Evolutionary conservation across 2,329 filamentous ascomycete genomes (phyloP), one percentile per base, ranked within the genome.

Genomic region (Penicillium thymicola): DNA sequence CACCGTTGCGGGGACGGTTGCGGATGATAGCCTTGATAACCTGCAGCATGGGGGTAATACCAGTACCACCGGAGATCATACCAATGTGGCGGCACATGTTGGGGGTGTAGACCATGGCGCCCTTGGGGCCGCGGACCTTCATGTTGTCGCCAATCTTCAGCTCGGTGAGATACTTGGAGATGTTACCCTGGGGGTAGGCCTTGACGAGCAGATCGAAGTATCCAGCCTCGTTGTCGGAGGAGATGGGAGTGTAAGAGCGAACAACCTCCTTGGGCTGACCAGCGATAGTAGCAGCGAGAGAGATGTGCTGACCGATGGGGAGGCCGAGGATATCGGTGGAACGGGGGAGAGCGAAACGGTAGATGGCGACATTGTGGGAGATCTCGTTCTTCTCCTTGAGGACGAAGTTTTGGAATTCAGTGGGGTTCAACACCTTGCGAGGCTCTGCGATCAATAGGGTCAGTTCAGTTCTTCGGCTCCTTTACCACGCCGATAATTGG

Each of bases 291-390:
- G 92, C 93, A 65, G 89, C 90, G 72, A 99, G 91, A 61, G 93
- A 97, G 78, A 99, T 97, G 82, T 99, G 94, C 81, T 99, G 94
- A 72, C 94, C 94, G 79, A 97, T 97, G 65, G 94, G 93, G 42
- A 97, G 89, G 71, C 94, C 94, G 70, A 97, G 90, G 74, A 97
- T 91, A 65, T 89, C 85, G 67, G 81, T 88, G 40, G 87, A 79
- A 50, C 82, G 82, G 55, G 92, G 92, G 40, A 99, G 89, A 63
- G 84, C 83, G 80, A 97, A 97, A 71, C 94, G 92, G 82, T 97
- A 99, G 80, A 99, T 96, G 76, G 93, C 92, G 59, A 96, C 93
- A 82, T 99, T 99, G 85, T 97, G 94, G 32, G 93, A 96, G 70
- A 97, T 88, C 64, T 95, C 84, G 14, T 88, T 97, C 85, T 97